Percentiles rank a stretch among this genome's conserved stretches.
Conservation (phyloP, 768 basidiomycete genomes). For the Termitomyces sp. region DNA sequence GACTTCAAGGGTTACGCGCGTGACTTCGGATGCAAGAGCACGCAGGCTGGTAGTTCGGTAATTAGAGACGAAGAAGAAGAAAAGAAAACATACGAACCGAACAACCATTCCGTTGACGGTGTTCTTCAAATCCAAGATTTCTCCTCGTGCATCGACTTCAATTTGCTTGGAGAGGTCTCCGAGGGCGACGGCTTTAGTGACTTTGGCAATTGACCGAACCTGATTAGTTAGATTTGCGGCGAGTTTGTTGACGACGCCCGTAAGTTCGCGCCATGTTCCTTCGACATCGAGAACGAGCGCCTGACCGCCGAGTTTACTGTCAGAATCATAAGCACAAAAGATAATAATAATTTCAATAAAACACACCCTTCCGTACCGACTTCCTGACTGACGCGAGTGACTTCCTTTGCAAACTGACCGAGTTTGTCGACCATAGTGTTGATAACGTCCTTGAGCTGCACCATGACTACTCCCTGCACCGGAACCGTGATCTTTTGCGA, state of each 20-base stretch:
- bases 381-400: slow-evolving; percentile 80
- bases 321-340: too few relatives aligned
- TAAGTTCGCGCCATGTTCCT: slow-evolving; percentile 86
- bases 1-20: slow-evolving; percentile 80
- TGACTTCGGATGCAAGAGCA: slow-evolving; percentile 78
- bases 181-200: slow-evolving; percentile 91
- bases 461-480: slow-evolving; percentile 77
- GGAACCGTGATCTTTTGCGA: slow-evolving; percentile 78
- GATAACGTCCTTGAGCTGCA: slow-evolving; percentile 76
- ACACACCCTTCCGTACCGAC: slow-evolving; percentile 76
- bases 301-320: slow-evolving; percentile 82
- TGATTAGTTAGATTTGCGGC: slow-evolving; percentile 43
- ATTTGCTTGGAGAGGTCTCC: slow-evolving; percentile 91
- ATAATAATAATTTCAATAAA: background rate
- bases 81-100: slow-evolving; percentile 22
- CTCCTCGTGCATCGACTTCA: slow-evolving; percentile 86
- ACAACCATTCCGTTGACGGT: slow-evolving; percentile 62
- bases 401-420: slow-evolving; percentile 87
- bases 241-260: slow-evolving; percentile 79
- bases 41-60: slow-evolving; percentile 34
- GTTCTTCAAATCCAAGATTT: slow-evolving; percentile 80
- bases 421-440: slow-evolving; percentile 68
- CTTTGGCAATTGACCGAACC: slow-evolving; percentile 86
- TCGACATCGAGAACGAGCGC: slow-evolving; percentile 85
- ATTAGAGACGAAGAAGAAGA: slow-evolving; percentile 32